Base-by-base conservation (phyloP, 352 stramenopile species). In the Phytophthora colocasiae region DNA sequence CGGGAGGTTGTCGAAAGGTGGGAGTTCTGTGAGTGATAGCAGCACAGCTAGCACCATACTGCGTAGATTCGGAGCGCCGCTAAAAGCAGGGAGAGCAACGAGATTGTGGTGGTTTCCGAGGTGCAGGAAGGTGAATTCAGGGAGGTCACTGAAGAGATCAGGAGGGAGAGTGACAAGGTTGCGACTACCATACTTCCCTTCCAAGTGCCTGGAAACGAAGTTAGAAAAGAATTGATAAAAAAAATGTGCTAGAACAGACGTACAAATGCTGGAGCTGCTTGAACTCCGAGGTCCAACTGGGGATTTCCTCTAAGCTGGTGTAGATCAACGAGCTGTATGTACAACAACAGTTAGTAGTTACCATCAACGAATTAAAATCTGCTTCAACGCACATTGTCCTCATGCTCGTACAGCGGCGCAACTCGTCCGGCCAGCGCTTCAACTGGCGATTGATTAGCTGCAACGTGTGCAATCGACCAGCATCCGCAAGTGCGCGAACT, bases 401-500 rank as follows among this genome's bases (percentile, higher is more conserved):
- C 43, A 71, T 57, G 8, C 31, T 29, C 2, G 17, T 58, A 22
- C 63, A 71, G 15, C 31, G 38, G 3, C 57, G 58, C 27, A 77
- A 48, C 24, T 77, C 69, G 0, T 74, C 56, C 6, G 69, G 69
- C 55, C 55, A 71, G 6, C 26, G 26, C 12, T 19, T 11, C 1
- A 77, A 43, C 31, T 64, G 49, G 1, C 65, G 69, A 39, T 77
- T 77, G 36, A 77, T 71, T 0, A 77, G 34, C 17, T 77, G 69
- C 6, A 77, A 38, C 6, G 47, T 41, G 29, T 58, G 47, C 3
- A 77, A 48, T 6, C 49, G 34, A 34, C 70, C 70, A 46, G 60
- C 50, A 17, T 11, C n/a, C 10, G 70, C 59, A 15, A 76, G 39
- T 15, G 47, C 34, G 4, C 45, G 46, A 5, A 75, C 66, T 19